Base-by-base conservation (phyloP, 2,329 filamentous ascomycete species). In the Neodidymelliopsis sp. region DNA sequence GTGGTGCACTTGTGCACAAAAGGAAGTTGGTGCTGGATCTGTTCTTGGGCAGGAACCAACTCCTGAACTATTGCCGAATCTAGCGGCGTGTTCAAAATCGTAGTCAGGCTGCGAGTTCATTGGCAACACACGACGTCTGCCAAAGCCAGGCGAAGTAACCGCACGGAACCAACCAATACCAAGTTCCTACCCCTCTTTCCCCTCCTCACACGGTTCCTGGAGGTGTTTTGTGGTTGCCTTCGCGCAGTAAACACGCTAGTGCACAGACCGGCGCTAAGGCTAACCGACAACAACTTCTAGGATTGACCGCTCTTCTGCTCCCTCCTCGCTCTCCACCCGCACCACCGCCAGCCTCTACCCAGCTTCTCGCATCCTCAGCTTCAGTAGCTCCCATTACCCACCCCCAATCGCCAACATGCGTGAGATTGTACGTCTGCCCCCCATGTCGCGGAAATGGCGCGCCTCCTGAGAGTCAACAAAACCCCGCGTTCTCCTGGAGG, bases 371-470 rank as follows among this genome's bases (percentile, higher is more conserved):
- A 67, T 67, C 60, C 62, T 66, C 69, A 69, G 49, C 66, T 65
- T 56, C 57, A 41, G 51, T 53, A 61, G 49, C 58, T 52, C 53
- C 53, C 53, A 63, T 58, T 54, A 53, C 50, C 49, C 56, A 58
- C 53, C 43, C n/a, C 49, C 40, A 44, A 51, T 62, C 59, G 51
- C 70, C 76, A 85, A 75, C 64, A 87, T 87, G 84, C 84, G 84
- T 81, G 84, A 87, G 77, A 87, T 87, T 77, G 84, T 87, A 78
- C 76, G 83, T 84, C 57, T 47, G 31, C 46, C 41, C 51, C 40
- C 52, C 44, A 40, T 35, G 18, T 20, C 33, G 49, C 53, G 52
- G 53, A 75, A 76, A 77, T 79, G 75, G 79, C 68, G 67, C 49
- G 36, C 41, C 49, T 42, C 42, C 48, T 52, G 36, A 46, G 49